phyloP scores from a whole-genome alignment of 1,139 yeast genomes.

The Casaregolazyma lundiana region DNA sequence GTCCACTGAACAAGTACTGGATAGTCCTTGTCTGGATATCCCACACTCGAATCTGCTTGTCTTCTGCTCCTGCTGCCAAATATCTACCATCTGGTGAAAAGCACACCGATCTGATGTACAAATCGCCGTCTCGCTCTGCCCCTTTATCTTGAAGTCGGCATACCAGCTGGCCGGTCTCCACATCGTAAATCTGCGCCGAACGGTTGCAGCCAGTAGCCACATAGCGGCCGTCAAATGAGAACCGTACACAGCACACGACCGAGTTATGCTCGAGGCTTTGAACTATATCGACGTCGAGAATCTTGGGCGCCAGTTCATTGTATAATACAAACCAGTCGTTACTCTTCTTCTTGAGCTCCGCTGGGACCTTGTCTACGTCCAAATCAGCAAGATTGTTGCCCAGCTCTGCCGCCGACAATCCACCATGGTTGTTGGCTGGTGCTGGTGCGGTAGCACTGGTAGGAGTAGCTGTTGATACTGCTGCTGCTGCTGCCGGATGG shows the following conservation, averaged over 20 bases:
- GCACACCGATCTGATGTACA: constrained; percentile 92
- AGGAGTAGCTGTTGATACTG: constrained; percentile 20
- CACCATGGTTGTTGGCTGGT: constrained; percentile 9
- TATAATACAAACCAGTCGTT: constrained; percentile 86
- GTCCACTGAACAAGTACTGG: constrained; percentile 85
- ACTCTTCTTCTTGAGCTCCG: constrained; percentile 76
- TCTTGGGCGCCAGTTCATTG: constrained; percentile 77
- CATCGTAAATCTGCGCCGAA: constrained; percentile 90
- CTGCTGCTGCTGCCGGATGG: constrained; percentile 14
- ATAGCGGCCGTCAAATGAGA: constrained; percentile 86
- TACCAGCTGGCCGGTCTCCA: constrained; percentile 83
- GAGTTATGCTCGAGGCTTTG: constrained; percentile 89
- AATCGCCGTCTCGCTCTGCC: constrained; percentile 56
- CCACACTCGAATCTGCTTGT: constrained; percentile 95
- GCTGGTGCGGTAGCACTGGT: constrained; percentile 9
- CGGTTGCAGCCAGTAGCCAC: constrained; percentile 97
- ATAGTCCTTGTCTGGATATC: constrained; percentile 84
- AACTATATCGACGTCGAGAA: constrained; percentile 79
- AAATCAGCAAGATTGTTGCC: constrained; percentile 70
- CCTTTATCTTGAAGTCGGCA: constrained; percentile 82
- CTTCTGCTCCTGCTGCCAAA: constrained; percentile 98
- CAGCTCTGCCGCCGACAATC: constrained; percentile 25
- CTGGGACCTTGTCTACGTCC: constrained; percentile 73
- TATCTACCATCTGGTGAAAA: constrained; percentile 95
- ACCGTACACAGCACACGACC: constrained; percentile 94